Conservation (phyloP, 768 basidiomycete genomes). For the Mycena belliarum region DNA sequence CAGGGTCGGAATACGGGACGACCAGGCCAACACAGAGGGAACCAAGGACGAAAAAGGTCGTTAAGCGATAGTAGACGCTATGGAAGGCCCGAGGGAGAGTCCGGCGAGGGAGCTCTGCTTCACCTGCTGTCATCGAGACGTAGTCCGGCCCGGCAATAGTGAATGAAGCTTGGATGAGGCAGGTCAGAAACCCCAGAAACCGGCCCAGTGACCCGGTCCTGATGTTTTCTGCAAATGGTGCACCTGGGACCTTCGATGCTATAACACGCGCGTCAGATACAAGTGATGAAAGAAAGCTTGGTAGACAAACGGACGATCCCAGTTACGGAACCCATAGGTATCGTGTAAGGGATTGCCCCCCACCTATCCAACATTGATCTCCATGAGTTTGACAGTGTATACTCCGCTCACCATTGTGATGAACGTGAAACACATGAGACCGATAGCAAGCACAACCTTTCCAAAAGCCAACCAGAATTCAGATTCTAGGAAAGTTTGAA, state of each 20-base stretch:
- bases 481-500: conserved; percentile 38
- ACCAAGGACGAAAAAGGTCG: conserved; percentile 77
- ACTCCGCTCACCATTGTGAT: conserved; percentile 45
- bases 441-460: conserved; percentile 48
- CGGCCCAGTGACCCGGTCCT: conserved; percentile 54
- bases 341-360: conserved; percentile 60
- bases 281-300: not conserved
- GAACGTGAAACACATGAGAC: conserved; percentile 56
- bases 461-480: conserved; percentile 59
- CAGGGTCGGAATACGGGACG: conserved; percentile 69
- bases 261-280: not conserved
- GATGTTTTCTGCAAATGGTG: conserved; percentile 60
- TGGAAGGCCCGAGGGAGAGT: conserved; percentile 73
- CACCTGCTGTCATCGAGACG: conserved; percentile 65
- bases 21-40: conserved; percentile 75
- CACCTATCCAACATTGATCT: conserved; percentile 19
- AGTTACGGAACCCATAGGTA: conserved; percentile 55
- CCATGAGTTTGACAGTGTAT: not conserved
- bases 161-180: conserved; percentile 61
- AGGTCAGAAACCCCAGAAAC: conserved; percentile 65
- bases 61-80: conserved; percentile 77
- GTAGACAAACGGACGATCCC: conserved; percentile 40
- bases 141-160: conserved; percentile 62
- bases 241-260: conserved; percentile 47
- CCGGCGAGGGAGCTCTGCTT: conserved; percentile 67